Percentiles rank a stretch among this genome's conserved stretches.
Conservation (phyloP, 2,329 filamentous ascomycete species). For the Leptographium radiaticola region DNA sequence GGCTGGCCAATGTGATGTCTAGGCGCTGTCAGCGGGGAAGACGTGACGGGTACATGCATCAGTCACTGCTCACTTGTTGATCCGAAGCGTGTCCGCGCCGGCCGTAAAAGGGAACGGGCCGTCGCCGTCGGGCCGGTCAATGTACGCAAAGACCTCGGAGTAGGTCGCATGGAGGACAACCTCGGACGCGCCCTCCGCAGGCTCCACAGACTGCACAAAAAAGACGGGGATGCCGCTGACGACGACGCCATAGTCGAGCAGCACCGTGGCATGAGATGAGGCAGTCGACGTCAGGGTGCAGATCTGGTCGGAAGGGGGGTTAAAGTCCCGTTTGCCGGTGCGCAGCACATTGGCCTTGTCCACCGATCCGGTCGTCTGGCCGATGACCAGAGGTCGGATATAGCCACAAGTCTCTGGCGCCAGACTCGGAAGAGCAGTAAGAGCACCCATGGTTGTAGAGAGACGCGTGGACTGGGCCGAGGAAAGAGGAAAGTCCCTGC, state of each 20-base stretch:
- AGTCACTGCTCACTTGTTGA: not conserved
- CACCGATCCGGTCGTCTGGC: not conserved
- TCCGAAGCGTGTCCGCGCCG: not conserved
- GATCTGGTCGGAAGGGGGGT: not conserved
- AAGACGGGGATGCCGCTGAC: not conserved
- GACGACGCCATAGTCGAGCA: not conserved
- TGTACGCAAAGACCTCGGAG: not conserved
- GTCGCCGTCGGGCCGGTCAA: not conserved
- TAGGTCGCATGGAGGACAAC: not conserved
- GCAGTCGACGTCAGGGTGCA: not conserved
- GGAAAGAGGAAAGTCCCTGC: not conserved
- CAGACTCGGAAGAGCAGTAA: not conserved
- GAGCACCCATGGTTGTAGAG: not conserved
- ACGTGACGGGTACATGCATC: not conserved
- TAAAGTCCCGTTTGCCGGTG: not conserved
- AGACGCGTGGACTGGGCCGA: not conserved
- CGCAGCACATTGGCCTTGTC: not conserved
- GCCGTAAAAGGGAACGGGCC: not conserved
- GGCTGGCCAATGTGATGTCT: not conserved
- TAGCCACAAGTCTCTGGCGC: not conserved
- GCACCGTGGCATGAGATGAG: not conserved
- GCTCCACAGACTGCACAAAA: not conserved
- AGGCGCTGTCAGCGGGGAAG: too few relatives aligned
- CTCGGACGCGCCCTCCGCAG: not conserved
- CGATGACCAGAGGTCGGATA: not conserved